Evolutionary conservation across 176 grass and related monocot genomes (phyloP).

Genomic region (Tuctoria greenei): DNA sequence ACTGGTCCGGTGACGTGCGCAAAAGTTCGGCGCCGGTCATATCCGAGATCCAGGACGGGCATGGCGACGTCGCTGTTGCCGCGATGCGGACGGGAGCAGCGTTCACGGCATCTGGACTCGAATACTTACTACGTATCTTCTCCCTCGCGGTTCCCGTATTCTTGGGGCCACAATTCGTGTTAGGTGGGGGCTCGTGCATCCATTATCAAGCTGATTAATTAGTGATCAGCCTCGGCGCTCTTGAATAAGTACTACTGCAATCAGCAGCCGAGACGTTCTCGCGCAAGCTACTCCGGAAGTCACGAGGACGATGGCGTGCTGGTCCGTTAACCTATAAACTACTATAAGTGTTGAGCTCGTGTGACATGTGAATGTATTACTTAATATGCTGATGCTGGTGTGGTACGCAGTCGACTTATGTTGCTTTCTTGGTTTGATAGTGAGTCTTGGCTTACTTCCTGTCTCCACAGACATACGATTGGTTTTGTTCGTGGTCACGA

Average conservation of each 20-base stretch:
- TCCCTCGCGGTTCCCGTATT: not conserved
- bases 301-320: not conserved
- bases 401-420: too few species aligned
- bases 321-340: not conserved
- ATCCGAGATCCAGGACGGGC: constrained; percentile 13
- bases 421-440: too few species aligned
- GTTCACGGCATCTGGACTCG: not conserved
- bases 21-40: constrained; percentile 35
- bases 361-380: too few species aligned
- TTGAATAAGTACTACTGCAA: not conserved
- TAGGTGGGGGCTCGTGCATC: not conserved
- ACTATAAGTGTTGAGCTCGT: too few species aligned
- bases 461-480: too few species aligned
- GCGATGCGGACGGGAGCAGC: constrained; percentile 10
- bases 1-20: constrained; percentile 1
- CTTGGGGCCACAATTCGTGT: not conserved
- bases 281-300: not conserved
- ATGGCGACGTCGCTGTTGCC: constrained; percentile 27
- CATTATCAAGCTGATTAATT: not conserved
- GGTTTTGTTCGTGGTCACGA: too few species aligned
- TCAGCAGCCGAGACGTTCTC: not conserved
- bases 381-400: too few species aligned
- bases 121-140: too few species aligned
- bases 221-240: too few species aligned
- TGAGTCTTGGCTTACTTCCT: too few species aligned